Base-by-base conservation (phyloP, 2,329 filamentous ascomycete species). In the Fusarium virguliforme region DNA sequence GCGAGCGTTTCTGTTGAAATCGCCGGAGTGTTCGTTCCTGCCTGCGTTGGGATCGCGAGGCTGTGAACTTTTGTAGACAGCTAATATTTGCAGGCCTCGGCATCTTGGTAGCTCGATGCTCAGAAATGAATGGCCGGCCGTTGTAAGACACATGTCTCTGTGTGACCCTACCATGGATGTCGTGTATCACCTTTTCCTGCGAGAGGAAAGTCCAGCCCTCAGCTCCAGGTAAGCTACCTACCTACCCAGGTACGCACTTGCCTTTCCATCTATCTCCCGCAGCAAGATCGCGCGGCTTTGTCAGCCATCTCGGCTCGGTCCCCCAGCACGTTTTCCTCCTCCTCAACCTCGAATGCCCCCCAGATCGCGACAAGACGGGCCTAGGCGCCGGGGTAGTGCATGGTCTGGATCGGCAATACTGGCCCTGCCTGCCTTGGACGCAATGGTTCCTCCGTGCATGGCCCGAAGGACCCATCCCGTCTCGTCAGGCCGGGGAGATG, bases 21-120 rank as follows among this genome's bases (percentile, higher is more conserved):
- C 30, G 18, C 56, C 59, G 59, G 64, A 58, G 43, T 68, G 55
- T 68, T 68, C 55, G 56, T 68, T 46, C 64, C 60, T 56, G 4
- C 37, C 30, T 56, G 24, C 22, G 38, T 18, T 38, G n/a, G 37
- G 24, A 26, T 24, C 57, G 35, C 18, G 53, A 40, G 43, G 34
- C 43, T 53, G 26, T 24, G 43, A 53, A 8, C 41, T 15, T 41
- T 41, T 48, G 32, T 59, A 40, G 50, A 64, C 53, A 70, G 13
- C 40, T 30, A 26, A 48, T 38, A 38, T 35, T 26, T 68, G 43
- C 46, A 58, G 35, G 5, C 34, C 34, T 24, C 24, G 15, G 34
- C 59, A 53, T 30, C 22, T 60, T 64, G 38, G 63, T 46, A 71
- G 67, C 48, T 48, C 38, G 38, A 34, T 24, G 30, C 48, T 55